Base-by-base conservation (phyloP, 2,329 filamentous ascomycete species). In the Aspergillus sp. region DNA sequence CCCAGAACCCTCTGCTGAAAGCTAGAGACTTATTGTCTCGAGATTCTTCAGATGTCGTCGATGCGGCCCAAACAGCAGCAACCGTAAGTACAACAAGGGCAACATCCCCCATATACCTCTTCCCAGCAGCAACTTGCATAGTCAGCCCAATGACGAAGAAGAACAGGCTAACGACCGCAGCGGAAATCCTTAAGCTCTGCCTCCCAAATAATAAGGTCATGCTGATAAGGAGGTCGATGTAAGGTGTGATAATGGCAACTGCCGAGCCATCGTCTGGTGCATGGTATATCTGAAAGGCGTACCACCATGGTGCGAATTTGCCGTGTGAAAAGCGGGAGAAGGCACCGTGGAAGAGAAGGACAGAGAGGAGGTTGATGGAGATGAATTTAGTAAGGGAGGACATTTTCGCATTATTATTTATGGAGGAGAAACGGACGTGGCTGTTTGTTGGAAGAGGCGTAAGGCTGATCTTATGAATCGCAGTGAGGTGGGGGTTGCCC, bases 311-410 rank as follows among this genome's bases (percentile, higher is more conserved):
- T 11, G 47, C 51, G 24, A 51, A 56, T 5, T 4, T n/a, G 36
- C 53, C 53, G 34, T 51, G 47, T 5, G 48, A 51, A 48, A 56
- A 44, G 18, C 53, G 53, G 8, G 53, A 56, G 53, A 56, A 51
- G 5, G 53, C 38, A 22, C 47, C 53, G 2, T 39, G 47, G 13
- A 51, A 30, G 12, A 56, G 26, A 20, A 44, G 12, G 9, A 7
- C 6, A 20, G 53, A 43, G 41, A 56, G 53, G 12, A 44, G 13
- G 32, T 45, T 51, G 36, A 22, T 6, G 3, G 47, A 17, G 47
- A 51, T 13, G 13, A 5, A 0, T 42, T 13, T 13, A 9, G 20
- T 1, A 20, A 20, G 41, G 20, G 18, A 5, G 34, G 34, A 0
- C 41, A 43, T 43, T 43, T 13, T 22, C 20, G 20, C 6, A 24